These are phyloP conservation scores for Talaromyces ruber DNA, from an alignment of 495 filamentous ascomycete species.

Conservation along the genomic window DNA sequence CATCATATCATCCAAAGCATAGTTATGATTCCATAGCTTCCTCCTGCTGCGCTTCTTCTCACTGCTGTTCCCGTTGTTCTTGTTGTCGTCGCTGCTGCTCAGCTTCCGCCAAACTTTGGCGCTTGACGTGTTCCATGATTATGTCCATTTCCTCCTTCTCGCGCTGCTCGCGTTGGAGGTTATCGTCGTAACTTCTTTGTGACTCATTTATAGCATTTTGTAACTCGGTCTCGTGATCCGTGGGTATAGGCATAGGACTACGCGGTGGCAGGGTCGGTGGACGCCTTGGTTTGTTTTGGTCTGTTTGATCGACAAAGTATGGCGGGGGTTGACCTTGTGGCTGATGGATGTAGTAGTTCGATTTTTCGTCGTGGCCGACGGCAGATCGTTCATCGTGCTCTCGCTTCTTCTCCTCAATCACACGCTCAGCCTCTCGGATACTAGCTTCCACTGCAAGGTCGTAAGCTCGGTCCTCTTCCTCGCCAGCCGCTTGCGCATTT, in stretches of 20 bases:
- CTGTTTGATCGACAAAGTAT: not conserved
- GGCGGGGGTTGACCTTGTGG: not conserved
- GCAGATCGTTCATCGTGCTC: not conserved
- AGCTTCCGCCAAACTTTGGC: constrained; percentile 64
- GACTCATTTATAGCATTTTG: constrained; percentile 38
- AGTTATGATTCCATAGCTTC: not conserved
- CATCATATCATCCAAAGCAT: not conserved
- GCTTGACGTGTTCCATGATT: constrained; percentile 69
- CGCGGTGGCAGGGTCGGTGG: constrained; percentile 12
- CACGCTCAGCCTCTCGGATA: constrained; percentile 21
- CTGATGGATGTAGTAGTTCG: not conserved
- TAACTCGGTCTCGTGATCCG: constrained; percentile 37
- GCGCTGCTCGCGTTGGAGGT: constrained; percentile 29
- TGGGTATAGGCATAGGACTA: constrained; percentile 12
- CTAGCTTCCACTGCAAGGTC: constrained; percentile 18
- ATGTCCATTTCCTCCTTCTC: constrained; percentile 59
- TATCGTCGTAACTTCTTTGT: constrained; percentile 22
- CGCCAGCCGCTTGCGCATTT: constrained; percentile 16
- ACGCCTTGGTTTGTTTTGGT: constrained; percentile 7
- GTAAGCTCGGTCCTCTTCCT: constrained; percentile 17
- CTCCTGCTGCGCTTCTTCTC: not conserved
- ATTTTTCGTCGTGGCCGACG: not conserved
- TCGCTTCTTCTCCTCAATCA: constrained; percentile 13
- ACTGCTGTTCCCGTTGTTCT: not conserved
- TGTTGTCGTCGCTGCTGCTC: constrained; percentile 21